phyloP scores from a whole-genome alignment of 176 grass and related monocot species.

The Coix lacrymajobi region DNA sequence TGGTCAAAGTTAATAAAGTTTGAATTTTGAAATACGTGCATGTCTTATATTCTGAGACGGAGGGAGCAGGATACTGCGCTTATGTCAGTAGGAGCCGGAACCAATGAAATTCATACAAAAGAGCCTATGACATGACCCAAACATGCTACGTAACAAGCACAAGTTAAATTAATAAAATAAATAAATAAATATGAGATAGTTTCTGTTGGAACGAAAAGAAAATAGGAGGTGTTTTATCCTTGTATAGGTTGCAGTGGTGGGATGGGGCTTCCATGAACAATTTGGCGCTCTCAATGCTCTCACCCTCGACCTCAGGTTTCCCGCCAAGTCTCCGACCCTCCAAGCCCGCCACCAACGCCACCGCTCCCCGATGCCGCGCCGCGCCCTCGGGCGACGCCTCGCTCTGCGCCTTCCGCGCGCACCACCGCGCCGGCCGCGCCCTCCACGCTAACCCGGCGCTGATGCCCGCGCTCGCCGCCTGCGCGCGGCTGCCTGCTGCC shows the following conservation, averaged over 20 bases:
- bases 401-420: constrained; percentile 28
- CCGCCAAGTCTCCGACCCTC: not conserved
- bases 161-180: not conserved
- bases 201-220: not conserved
- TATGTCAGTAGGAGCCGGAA: too few relatives aligned
- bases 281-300: not conserved
- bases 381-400: constrained; percentile 7
- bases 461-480: constrained; percentile 33
- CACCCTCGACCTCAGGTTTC: not conserved
- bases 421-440: constrained; percentile 9
- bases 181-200: not conserved
- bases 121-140: too few relatives aligned
- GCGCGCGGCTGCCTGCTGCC: constrained; percentile 31
- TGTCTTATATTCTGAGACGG: too few relatives aligned
- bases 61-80: too few relatives aligned
- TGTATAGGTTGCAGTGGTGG: not conserved
- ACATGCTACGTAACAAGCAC: too few relatives aligned
- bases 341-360: constrained; percentile 7
- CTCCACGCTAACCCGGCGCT: constrained; percentile 32
- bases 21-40: too few relatives aligned
- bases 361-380: constrained; percentile 4
- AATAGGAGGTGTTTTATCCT: not conserved
- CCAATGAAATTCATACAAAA: too few relatives aligned
- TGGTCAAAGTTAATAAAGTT: too few relatives aligned
- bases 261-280: not conserved